Evolutionary conservation across 2,329 filamentous ascomycete genomes (phyloP).

Genomic region (Talaromyces sp.): DNA sequence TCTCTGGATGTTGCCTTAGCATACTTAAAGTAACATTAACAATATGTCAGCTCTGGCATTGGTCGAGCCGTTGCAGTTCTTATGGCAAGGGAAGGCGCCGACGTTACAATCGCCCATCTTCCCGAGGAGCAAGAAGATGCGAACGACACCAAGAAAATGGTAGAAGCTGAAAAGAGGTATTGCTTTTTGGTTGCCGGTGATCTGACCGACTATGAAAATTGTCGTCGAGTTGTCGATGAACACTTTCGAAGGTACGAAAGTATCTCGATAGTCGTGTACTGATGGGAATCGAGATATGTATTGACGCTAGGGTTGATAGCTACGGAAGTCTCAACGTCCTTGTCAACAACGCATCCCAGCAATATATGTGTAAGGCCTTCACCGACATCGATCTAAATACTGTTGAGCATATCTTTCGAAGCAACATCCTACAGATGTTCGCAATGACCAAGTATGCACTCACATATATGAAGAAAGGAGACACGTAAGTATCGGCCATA

Average conservation of each 20-base stretch:
- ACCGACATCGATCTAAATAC: slow-evolving; percentile 53
- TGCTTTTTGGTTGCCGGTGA: slow-evolving; percentile 51
- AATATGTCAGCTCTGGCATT: slow-evolving; percentile 49
- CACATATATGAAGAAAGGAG: slow-evolving; percentile 53
- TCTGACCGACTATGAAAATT: slow-evolving; percentile 50
- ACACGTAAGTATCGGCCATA: slow-evolving; percentile 35
- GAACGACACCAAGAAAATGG: slow-evolving; percentile 50
- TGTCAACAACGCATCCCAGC: slow-evolving; percentile 59
- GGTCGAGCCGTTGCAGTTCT: slow-evolving; percentile 54
- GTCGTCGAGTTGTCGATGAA: slow-evolving; percentile 50
- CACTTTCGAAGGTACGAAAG: slow-evolving; percentile 49
- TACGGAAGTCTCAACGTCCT: slow-evolving; percentile 49
- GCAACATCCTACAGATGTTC: slow-evolving; percentile 58
- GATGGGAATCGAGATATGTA: background rate
- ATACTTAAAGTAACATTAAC: background rate
- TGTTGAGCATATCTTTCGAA: slow-evolving; percentile 56
- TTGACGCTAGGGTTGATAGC: slow-evolving; percentile 12
- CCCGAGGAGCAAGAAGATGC: slow-evolving; percentile 57
- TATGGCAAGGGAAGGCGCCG: slow-evolving; percentile 57
- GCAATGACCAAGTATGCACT: slow-evolving; percentile 58
- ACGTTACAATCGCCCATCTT: slow-evolving; percentile 55
- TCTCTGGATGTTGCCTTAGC: background rate
- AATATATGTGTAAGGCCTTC: slow-evolving; percentile 53
- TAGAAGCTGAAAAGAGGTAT: slow-evolving; percentile 50
- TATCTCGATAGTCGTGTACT: background rate